Evolutionary conservation across 148 eudicot genomes (phyloP).

Genomic region (Silene uniflora): DNA sequence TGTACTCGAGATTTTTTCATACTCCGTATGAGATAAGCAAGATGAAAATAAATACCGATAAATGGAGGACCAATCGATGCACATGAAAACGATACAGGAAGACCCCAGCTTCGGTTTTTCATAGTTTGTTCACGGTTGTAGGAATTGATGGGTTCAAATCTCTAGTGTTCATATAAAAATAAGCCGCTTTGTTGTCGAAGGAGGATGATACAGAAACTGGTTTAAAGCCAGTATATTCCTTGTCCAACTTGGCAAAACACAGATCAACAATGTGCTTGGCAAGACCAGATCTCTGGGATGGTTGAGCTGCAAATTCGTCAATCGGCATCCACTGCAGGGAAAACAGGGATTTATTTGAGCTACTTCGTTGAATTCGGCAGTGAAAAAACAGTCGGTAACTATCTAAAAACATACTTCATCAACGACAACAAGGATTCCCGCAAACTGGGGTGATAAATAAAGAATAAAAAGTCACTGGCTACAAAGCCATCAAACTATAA

Average conservation of each 20-base stretch:
- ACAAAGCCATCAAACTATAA: too few relatives aligned
- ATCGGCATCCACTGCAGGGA: conserved; percentile 62
- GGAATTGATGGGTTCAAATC: conserved; percentile 30
- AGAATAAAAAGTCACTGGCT: too few relatives aligned
- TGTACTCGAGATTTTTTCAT: too few relatives aligned
- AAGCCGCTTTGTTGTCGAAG: conserved; percentile 21
- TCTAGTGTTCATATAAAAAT: conserved; percentile 44
- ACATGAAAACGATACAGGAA: background rate
- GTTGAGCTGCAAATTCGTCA: conserved; percentile 58
- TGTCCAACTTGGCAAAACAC: conserved; percentile 50
- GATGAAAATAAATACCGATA: background rate
- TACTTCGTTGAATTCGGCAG: background rate
- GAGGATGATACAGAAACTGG: conserved; percentile 34
- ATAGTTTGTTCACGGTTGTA: conserved; percentile 16
- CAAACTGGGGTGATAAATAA: too few relatives aligned
- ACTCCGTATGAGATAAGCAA: too few relatives aligned
- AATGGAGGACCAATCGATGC: conserved; percentile 1
- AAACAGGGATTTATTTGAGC: background rate
- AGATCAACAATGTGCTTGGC: conserved; percentile 41
- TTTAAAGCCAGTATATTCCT: conserved; percentile 46
- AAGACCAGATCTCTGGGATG: conserved; percentile 31
- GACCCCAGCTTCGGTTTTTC: conserved; percentile 9
- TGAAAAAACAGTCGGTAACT: background rate
- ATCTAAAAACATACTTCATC: background rate
- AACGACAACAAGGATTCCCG: too few relatives aligned